These are phyloP conservation scores for Celoporthe dispersa DNA, from an alignment of 2,329 filamentous ascomycete genomes.

Conservation along the genomic window DNA sequence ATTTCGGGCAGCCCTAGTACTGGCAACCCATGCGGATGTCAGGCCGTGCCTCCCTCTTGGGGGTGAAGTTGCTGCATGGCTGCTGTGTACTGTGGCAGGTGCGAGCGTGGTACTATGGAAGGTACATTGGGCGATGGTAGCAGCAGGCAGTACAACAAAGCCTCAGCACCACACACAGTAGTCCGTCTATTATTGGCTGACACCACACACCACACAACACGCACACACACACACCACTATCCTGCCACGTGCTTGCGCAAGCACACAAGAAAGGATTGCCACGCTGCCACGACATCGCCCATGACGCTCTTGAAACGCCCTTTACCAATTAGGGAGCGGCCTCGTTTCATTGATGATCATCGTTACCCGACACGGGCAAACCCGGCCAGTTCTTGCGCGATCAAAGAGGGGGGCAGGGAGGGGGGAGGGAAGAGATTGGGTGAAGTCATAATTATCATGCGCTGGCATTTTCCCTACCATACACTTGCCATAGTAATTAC, in stretches of 20 bases:
- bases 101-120: not conserved
- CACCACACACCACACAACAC: not conserved
- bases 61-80: not conserved
- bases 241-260: slow-evolving; percentile 10
- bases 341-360: slow-evolving; percentile 1
- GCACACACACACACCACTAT: not conserved
- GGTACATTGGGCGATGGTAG: slow-evolving; percentile 1
- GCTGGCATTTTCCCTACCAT: not conserved
- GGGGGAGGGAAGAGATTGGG: slow-evolving; percentile 4
- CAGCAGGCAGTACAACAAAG: not conserved
- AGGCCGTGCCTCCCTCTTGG: not conserved
- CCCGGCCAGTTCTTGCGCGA: not conserved
- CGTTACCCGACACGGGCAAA: slow-evolving; percentile 4
- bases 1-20: slow-evolving; percentile 11
- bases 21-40: not conserved
- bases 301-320: not conserved
- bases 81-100: not conserved
- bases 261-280: not conserved
- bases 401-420: not conserved
- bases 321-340: not conserved
- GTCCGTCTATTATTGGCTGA: too few species aligned
- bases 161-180: too few species aligned
- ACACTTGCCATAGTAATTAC: not conserved
- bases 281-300: not conserved
- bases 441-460: slow-evolving; percentile 4